Conservation (phyloP, 768 basidiomycete species). For the Mycena maculata region DNA sequence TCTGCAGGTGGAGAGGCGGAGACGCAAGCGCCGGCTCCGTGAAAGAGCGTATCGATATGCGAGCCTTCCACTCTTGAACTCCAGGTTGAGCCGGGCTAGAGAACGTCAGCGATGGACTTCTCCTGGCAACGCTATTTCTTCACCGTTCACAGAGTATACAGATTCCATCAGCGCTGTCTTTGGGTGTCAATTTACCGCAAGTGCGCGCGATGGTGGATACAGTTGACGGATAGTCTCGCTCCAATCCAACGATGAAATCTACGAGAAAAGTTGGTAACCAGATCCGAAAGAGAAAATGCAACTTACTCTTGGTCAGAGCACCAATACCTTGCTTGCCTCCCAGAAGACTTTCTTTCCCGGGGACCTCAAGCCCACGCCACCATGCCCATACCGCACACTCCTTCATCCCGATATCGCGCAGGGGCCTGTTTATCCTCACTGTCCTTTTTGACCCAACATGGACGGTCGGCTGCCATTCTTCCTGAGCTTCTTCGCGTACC, state of each 20-base stretch:
- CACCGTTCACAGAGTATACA: conserved; percentile 80
- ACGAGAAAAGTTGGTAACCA: neutral
- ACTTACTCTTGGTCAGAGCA: conserved; percentile 75
- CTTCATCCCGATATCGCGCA: conserved; percentile 81
- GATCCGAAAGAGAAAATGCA: neutral
- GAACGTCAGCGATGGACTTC: neutral
- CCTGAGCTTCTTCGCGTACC: conserved; percentile 74
- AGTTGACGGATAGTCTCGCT: conserved; percentile 87
- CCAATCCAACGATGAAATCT: conserved; percentile 87
- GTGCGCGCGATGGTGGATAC: conserved; percentile 87
- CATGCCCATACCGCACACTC: conserved; percentile 83
- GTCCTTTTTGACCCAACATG: conserved; percentile 29
- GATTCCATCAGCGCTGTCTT: conserved; percentile 56
- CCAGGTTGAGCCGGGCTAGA: conserved; percentile 69
- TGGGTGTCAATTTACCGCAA: conserved; percentile 81
- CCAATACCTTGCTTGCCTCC: conserved; percentile 70
- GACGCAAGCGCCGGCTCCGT: conserved; percentile 32
- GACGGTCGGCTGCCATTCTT: conserved; percentile 67
- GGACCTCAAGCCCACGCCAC: conserved; percentile 70
- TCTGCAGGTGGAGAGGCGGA: conserved; percentile 40
- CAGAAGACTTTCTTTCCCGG: conserved; percentile 59
- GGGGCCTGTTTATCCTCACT: conserved; percentile 71
- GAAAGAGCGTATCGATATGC: conserved; percentile 76
- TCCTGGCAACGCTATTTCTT: conserved; percentile 17
- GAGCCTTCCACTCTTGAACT: conserved; percentile 78